Conservation (phyloP, 1,139 yeast species). For the Pichia sp. region DNA sequence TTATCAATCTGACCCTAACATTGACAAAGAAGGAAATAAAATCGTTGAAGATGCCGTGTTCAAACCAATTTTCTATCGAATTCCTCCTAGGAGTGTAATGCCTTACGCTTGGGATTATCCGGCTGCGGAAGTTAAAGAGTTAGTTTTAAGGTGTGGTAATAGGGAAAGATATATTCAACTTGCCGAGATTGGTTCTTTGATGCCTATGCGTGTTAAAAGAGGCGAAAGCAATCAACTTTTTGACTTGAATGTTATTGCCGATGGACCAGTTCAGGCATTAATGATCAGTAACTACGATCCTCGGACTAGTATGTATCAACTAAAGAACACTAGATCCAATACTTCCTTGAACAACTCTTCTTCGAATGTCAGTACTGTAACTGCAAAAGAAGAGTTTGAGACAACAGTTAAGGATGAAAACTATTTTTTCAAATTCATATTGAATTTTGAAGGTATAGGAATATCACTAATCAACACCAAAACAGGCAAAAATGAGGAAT, state of each 20-base stretch:
- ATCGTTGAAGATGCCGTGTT: slow-evolving; percentile 37
- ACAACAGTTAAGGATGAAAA: slow-evolving; percentile 63
- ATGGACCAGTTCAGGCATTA: slow-evolving; percentile 89
- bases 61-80: slow-evolving; percentile 66
- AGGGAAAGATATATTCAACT: slow-evolving; percentile 73
- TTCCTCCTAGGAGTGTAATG: slow-evolving; percentile 92
- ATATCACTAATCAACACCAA: slow-evolving; percentile 66
- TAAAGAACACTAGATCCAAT: slow-evolving; percentile 25
- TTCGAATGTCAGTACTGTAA: slow-evolving; percentile 25
- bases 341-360: not conserved
- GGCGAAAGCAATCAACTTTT: slow-evolving; percentile 44
- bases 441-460: slow-evolving; percentile 83
- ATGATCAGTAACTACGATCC: slow-evolving; percentile 81
- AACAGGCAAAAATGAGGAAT: slow-evolving; percentile 49
- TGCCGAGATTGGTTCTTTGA: slow-evolving; percentile 86
- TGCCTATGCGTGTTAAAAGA: slow-evolving; percentile 73
- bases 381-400: slow-evolving; percentile 44
- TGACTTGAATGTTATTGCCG: slow-evolving; percentile 89
- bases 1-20: slow-evolving; percentile 78
- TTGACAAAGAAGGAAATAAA: slow-evolving; percentile 61
- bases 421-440: slow-evolving; percentile 50
- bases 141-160: slow-evolving; percentile 64
- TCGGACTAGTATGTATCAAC: slow-evolving; percentile 63
- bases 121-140: slow-evolving; percentile 76
- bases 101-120: slow-evolving; percentile 99